Percentiles rank a stretch among this genome's conserved stretches.
phyloP scores from a whole-genome alignment of 495 filamentous ascomycete genomes.

The Lindgomyces ingoldianus region DNA sequence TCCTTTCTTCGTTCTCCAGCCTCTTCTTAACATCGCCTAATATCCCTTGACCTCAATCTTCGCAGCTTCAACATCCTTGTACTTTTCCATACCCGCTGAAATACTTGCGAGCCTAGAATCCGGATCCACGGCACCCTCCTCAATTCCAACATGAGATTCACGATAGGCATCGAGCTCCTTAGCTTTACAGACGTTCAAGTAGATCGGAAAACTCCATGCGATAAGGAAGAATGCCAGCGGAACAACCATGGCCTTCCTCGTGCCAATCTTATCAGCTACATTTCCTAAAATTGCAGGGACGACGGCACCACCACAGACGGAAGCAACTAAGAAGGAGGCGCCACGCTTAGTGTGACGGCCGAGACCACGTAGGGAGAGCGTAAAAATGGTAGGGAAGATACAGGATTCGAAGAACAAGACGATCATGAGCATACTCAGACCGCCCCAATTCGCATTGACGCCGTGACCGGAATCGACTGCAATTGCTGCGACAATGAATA shows the following conservation, averaged over 20 bases:
- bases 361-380: constrained; percentile 67
- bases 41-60: constrained; percentile 23
- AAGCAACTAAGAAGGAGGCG: constrained; percentile 66
- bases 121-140: constrained; percentile 28
- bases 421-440: constrained; percentile 61
- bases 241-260: constrained; percentile 48
- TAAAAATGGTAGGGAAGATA: constrained; percentile 72
- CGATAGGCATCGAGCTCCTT: constrained; percentile 52
- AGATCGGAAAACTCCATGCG: constrained; percentile 52
- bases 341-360: constrained; percentile 71
- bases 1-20: too few species aligned
- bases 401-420: constrained; percentile 65
- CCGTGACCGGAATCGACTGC: constrained; percentile 49
- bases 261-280: constrained; percentile 53
- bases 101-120: constrained; percentile 31
- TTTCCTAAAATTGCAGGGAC: constrained; percentile 67
- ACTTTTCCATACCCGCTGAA: background rate
- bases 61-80: constrained; percentile 29
- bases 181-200: constrained; percentile 51
- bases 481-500: constrained; percentile 62
- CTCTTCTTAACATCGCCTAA: too few species aligned
- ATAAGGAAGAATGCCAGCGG: constrained; percentile 46
- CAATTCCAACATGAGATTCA: constrained; percentile 44
- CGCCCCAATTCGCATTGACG: constrained; percentile 41
- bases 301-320: constrained; percentile 64